Conservation (phyloP, 139 green algal genomes). For the Volvox africanus region DNA sequence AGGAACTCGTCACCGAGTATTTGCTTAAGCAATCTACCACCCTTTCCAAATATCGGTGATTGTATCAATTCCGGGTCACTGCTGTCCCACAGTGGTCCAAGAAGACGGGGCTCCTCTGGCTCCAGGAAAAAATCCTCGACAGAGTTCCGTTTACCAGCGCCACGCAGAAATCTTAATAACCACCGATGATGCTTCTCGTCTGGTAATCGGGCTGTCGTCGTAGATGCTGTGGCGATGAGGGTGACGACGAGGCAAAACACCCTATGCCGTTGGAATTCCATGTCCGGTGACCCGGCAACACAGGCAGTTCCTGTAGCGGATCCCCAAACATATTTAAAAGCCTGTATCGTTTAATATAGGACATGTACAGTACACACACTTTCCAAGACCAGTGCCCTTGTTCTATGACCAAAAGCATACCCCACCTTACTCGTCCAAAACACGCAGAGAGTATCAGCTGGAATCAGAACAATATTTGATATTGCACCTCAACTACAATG, state of each 20-base stretch:
- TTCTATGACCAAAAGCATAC: too few relatives aligned
- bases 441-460: too few relatives aligned
- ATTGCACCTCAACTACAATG: too few relatives aligned
- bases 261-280: neutral
- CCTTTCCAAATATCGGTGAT: neutral
- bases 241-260: neutral
- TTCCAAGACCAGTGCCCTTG: too few relatives aligned
- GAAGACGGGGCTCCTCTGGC: neutral
- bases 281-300: neutral
- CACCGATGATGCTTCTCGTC: neutral
- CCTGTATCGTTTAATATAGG: too few relatives aligned
- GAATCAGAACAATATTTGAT: too few relatives aligned
- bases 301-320: neutral
- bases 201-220: neutral
- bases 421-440: too few relatives aligned
- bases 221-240: neutral
- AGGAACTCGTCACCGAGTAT: neutral
- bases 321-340: too few relatives aligned
- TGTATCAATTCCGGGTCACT: neutral
- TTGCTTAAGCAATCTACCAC: neutral
- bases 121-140: neutral
- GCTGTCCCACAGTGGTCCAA: conserved; percentile 2
- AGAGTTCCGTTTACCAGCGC: neutral
- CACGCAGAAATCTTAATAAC: neutral
- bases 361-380: too few relatives aligned